Conservation (phyloP, 306 rosid species). For the Cucumis melo region DNA sequence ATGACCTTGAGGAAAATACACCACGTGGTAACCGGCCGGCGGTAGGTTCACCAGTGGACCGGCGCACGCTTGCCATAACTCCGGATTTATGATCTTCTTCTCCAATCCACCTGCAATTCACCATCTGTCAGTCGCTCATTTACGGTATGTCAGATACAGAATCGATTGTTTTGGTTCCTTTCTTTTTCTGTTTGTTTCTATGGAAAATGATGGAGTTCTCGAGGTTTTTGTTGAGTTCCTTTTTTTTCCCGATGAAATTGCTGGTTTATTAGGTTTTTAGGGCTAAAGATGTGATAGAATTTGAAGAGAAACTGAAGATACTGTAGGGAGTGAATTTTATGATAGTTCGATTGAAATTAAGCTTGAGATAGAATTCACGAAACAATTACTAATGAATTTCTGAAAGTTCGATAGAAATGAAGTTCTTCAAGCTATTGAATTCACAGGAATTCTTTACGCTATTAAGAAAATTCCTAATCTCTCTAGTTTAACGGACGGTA, state of each 20-base stretch:
- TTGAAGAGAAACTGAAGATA: background rate
- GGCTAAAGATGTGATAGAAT: background rate
- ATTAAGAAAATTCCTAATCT: background rate
- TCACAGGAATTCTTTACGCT: background rate
- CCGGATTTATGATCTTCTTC: slow-evolving; percentile 55
- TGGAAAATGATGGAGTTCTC: background rate
- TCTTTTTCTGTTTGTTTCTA: slow-evolving; percentile 10
- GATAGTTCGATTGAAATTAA: background rate
- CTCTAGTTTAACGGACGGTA: background rate
- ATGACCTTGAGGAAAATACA: slow-evolving; percentile 95
- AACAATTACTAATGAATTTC: background rate
- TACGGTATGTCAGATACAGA: background rate
- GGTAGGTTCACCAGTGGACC: slow-evolving; percentile 90
- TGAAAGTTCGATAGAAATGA: background rate
- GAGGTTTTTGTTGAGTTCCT: background rate
- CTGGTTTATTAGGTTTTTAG: background rate
- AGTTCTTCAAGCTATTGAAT: background rate
- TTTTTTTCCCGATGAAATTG: background rate
- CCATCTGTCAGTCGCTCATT: slow-evolving; percentile 12
- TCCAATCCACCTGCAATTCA: slow-evolving; percentile 27
- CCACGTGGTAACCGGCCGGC: slow-evolving; percentile 67
- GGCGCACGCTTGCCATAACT: slow-evolving; percentile 97
- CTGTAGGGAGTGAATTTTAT: background rate
- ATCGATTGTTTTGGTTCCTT: background rate
- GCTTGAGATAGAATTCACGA: background rate